These are phyloP conservation scores for Wallacemonas collosoma DNA, from an alignment of 208 protist genomes.

Conservation along the genomic window DNA sequence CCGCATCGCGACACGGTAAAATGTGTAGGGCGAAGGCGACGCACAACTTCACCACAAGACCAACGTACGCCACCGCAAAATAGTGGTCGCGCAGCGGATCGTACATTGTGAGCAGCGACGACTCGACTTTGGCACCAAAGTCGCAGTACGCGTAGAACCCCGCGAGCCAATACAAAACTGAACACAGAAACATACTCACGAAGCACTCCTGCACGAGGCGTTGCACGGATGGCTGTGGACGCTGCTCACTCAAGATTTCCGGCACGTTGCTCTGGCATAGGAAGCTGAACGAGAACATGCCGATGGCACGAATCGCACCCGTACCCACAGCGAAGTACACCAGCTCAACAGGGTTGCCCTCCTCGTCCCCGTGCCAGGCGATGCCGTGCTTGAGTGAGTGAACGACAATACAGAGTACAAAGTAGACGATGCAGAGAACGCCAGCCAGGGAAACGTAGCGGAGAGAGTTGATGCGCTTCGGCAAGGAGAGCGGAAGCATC, in stretches of 20 bases:
- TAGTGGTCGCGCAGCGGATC: slow-evolving; percentile 47
- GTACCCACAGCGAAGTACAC: slow-evolving; percentile 34
- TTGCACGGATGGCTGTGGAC: slow-evolving; percentile 32
- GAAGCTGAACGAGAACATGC: slow-evolving; percentile 68
- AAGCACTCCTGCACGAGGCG: slow-evolving; percentile 49
- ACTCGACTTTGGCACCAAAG: slow-evolving; percentile 43
- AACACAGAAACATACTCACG: slow-evolving; percentile 67
- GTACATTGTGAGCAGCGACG: slow-evolving; percentile 70
- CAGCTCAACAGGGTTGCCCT: slow-evolving; percentile 23
- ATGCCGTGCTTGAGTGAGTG: slow-evolving; percentile 46
- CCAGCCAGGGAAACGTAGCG: slow-evolving; percentile 73
- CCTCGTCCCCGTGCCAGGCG: slow-evolving; percentile 9
- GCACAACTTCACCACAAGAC: slow-evolving; percentile 67
- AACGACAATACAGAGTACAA: slow-evolving; percentile 61
- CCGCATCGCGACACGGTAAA: slow-evolving; percentile 61
- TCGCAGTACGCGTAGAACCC: slow-evolving; percentile 80
- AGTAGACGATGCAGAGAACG: slow-evolving; percentile 67
- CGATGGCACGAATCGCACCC: slow-evolving; percentile 41
- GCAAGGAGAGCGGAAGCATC: slow-evolving; percentile 78
- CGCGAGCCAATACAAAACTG: slow-evolving; percentile 65
- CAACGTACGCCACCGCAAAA: slow-evolving; percentile 71
- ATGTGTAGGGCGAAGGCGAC: slow-evolving; percentile 76
- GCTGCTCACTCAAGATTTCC: slow-evolving; percentile 60
- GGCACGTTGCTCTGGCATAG: slow-evolving; percentile 73
- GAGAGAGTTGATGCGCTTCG: slow-evolving; percentile 75